Evolutionary conservation across 2,329 filamentous ascomycete species (phyloP).

Genomic region (Aspergillus melleus): DNA sequence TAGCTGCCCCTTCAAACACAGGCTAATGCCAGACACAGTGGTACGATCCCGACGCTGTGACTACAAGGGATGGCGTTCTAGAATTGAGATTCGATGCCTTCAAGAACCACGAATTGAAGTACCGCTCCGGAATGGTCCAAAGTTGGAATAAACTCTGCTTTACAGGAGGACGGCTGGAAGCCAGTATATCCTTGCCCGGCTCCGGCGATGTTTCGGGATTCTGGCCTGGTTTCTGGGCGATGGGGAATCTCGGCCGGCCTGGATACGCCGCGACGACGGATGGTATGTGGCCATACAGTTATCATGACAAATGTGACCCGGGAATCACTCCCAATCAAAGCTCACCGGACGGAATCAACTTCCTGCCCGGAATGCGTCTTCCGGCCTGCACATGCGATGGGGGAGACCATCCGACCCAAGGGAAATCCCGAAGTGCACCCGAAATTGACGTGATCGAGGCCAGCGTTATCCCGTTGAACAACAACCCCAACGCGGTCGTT

Average conservation of each 20-base stretch:
- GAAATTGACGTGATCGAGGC: constrained; percentile 74
- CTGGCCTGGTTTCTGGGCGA: constrained; percentile 75
- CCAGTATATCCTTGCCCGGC: constrained; percentile 69
- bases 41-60: constrained; percentile 69
- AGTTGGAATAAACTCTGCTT: constrained; percentile 75
- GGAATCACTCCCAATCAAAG: constrained; percentile 74
- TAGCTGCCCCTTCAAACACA: too few species aligned
- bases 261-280: constrained; percentile 70
- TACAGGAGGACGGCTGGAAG: constrained; percentile 69
- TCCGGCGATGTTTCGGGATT: constrained; percentile 66
- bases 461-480: constrained; percentile 56
- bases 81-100: constrained; percentile 66
- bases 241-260: constrained; percentile 70
- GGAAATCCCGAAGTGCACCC: constrained; percentile 65
- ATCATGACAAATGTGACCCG: constrained; percentile 66
- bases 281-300: constrained; percentile 73
- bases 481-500: constrained; percentile 50
- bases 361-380: constrained; percentile 67
- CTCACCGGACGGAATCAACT: constrained; percentile 64
- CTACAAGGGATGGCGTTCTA: constrained; percentile 62
- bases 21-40: constrained; percentile 47
- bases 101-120: constrained; percentile 64
- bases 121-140: constrained; percentile 72
- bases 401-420: constrained; percentile 65
- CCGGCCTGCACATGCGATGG: constrained; percentile 66